Percentiles rank a stretch among this genome's conserved stretches.
Conservation (phyloP, 108 stramenopile species). For the Aurantiochytrium sp. region DNA sequence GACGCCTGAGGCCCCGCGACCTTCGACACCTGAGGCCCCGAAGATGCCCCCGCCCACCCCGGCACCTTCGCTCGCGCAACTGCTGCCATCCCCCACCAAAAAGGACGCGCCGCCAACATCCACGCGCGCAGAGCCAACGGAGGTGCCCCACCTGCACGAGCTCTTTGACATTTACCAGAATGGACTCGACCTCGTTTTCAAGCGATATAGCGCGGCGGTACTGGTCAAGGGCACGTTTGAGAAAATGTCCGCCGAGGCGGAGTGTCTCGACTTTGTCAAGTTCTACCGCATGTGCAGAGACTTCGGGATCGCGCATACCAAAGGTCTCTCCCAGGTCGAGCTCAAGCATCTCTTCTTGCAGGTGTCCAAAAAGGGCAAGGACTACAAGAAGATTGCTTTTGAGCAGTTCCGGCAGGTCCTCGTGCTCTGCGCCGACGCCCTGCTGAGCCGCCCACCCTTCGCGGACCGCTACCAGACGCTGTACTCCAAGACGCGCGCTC, state of each 20-base stretch:
- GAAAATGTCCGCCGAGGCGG: not conserved
- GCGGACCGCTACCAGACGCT: not conserved
- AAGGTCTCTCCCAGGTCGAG: not conserved
- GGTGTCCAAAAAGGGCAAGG: not conserved
- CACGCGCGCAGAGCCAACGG: too few species aligned
- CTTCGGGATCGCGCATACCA: not conserved
- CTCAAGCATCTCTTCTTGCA: not conserved
- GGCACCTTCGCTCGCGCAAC: too few species aligned
- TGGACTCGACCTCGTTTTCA: not conserved
- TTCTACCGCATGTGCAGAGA: slow-evolving; percentile 22
- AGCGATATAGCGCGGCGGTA: not conserved
- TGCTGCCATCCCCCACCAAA: too few species aligned
- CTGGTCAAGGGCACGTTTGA: not conserved
- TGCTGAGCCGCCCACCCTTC: not conserved
- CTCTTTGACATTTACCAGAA: not conserved
- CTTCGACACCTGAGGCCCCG: too few species aligned
- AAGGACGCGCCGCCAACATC: too few species aligned
- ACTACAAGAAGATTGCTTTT: not conserved
- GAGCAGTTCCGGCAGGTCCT: not conserved
- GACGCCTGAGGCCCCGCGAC: too few species aligned
- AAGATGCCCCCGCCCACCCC: too few species aligned
- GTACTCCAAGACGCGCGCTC: not conserved
- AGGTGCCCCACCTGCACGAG: not conserved
- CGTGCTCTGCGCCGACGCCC: not conserved
- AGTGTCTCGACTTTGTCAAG: not conserved